These are phyloP conservation scores for Colletotrichum tofieldiae DNA, from an alignment of 2,329 filamentous ascomycete genomes.

Conservation along the genomic window DNA sequence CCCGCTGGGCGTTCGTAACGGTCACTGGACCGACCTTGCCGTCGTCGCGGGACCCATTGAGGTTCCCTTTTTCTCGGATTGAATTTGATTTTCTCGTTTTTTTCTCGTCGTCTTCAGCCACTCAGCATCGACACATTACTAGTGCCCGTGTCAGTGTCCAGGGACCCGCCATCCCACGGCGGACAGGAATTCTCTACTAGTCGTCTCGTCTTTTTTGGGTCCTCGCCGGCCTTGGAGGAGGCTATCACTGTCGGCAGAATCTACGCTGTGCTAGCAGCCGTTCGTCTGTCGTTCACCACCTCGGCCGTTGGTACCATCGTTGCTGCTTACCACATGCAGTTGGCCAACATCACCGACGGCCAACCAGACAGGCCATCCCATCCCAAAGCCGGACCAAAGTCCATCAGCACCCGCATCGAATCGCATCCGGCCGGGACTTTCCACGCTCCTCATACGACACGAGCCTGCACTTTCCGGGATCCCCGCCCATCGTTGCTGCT, in stretches of 20 bases:
- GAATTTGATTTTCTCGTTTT: not conserved
- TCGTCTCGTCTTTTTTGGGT: not conserved
- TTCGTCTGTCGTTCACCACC: not conserved
- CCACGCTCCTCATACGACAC: slow-evolving; percentile 34
- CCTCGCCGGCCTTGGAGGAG: not conserved
- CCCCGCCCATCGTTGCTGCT: slow-evolving; percentile 28
- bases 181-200: not conserved
- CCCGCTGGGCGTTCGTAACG: not conserved
- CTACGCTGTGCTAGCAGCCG: not conserved
- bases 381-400: slow-evolving; percentile 14
- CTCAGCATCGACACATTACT: slow-evolving; percentile 38
- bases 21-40: slow-evolving; percentile 1
- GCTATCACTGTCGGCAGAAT: not conserved
- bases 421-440: slow-evolving; percentile 36
- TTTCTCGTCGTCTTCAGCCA: slow-evolving; percentile 15
- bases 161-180: not conserved
- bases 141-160: slow-evolving; percentile 36
- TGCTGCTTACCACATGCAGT: not conserved
- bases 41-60: slow-evolving; percentile 21
- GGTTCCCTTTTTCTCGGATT: slow-evolving; percentile 4
- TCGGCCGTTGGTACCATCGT: slow-evolving; percentile 24
- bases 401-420: slow-evolving; percentile 26
- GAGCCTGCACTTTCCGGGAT: slow-evolving; percentile 36
- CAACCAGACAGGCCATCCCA: slow-evolving; percentile 15
- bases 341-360: slow-evolving; percentile 8